Base-by-base conservation (phyloP, 257 asterid species). In the Scutellaria minor region DNA sequence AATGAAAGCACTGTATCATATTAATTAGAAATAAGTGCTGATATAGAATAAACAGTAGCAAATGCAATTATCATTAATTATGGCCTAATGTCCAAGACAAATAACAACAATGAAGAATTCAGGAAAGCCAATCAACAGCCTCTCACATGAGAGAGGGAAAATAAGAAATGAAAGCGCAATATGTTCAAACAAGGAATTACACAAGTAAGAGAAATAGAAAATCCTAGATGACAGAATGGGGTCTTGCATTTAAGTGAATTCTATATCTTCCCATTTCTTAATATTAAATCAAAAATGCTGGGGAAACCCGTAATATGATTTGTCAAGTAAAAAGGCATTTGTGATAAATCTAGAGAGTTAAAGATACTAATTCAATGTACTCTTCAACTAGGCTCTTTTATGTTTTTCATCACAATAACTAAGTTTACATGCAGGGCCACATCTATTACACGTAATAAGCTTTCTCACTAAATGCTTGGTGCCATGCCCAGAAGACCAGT, bases 361-460 rank as follows among this genome's bases (percentile, higher is more conserved):
- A 5, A 58, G 47, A 56, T 44, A 44, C 20, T 45, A 70, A 57
- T 35, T 5, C 20, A 44, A 24, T 46, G 44, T 12, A 39, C 18
- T 15, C 35, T 22, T 8, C 47, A 70, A 8, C 6, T n/a, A 13
- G 61, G 39, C 56, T 60, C 47, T 55, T 27, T 47, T 63, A 13
- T 64, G 72, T 64, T 46, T 24, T 54, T 20, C 60, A 55, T 35
- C 66, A 55, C 51, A 48, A 64, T 60, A 40, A 48, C n/a, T 47
- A 69, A 68, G 67, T 68, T 47, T 45, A 64, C 53, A 6, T 2
- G 12, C 31, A 11, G 59, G 15, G 46, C 55, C 58, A 18, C 15
- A 68, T 64, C 9, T 10, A 60, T 37, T 1, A 37, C 54, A 35
- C 45, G 53, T 31, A 48, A 58, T n/a, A 71, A 58, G n/a, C 65